Evolutionary conservation across 2,329 filamentous ascomycete genomes (phyloP).

Genomic region (Tympanopsis confertula): DNA sequence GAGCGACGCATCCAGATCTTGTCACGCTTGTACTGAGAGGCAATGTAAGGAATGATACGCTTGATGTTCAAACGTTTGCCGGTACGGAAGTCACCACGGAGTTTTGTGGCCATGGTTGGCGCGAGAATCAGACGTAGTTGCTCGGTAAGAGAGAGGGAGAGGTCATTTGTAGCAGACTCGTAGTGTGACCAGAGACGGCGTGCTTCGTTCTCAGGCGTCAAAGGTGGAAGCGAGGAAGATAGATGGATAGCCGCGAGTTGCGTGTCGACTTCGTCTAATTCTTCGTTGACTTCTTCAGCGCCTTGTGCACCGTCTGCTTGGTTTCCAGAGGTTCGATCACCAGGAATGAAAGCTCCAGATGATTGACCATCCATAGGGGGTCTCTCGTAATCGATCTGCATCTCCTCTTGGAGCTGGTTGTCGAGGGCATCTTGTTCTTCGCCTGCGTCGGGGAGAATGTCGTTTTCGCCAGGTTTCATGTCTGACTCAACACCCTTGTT

Average conservation of each 20-base stretch:
- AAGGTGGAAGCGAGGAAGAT: constrained; percentile 33
- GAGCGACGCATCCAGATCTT: constrained; percentile 99
- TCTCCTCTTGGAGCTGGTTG: constrained; percentile 29
- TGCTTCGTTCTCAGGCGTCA: constrained; percentile 41
- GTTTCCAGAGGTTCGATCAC: constrained; percentile 20
- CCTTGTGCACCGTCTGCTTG: constrained; percentile 8
- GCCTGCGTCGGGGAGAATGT: constrained; percentile 28
- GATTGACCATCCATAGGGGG: background rate
- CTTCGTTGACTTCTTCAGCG: constrained; percentile 20
- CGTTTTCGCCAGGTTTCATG: constrained; percentile 23
- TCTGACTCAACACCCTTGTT: constrained; percentile 26
- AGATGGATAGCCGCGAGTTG: constrained; percentile 65
- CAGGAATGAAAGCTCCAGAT: constrained; percentile 12
- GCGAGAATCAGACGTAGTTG: constrained; percentile 91
- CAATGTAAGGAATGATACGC: constrained; percentile 98
- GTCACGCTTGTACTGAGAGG: constrained; percentile 94
- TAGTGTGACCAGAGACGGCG: constrained; percentile 75
- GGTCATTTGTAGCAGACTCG: constrained; percentile 70
- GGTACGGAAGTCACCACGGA: constrained; percentile 91
- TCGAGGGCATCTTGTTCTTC: constrained; percentile 49
- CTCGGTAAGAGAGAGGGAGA: constrained; percentile 82
- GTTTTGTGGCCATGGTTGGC: constrained; percentile 87
- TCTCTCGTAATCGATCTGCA: background rate
- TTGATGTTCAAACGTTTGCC: constrained; percentile 98
- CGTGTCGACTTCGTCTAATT: constrained; percentile 33